Evolutionary conservation across 2,329 filamentous ascomycete genomes (phyloP).

Genomic region (Fusarium miscanthi): DNA sequence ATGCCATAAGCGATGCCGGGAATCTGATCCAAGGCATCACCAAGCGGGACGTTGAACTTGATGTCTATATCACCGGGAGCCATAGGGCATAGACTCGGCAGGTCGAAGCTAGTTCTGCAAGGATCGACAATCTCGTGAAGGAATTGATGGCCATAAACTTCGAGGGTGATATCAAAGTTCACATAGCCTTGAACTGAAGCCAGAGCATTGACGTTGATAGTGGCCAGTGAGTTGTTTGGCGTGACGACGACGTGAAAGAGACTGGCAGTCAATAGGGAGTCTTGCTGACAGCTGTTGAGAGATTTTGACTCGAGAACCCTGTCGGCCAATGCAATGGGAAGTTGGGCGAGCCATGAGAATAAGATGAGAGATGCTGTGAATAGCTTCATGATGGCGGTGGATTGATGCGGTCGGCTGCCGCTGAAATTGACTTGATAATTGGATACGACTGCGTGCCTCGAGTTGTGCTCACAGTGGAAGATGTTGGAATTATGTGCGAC

Average conservation of each 20-base stretch:
- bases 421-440: too few species aligned
- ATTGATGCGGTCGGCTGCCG: neutral
- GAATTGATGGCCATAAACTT: slow-evolving; percentile 84
- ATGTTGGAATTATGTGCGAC: neutral
- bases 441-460: too few species aligned
- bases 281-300: slow-evolving; percentile 83
- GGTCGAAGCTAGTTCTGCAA: slow-evolving; percentile 66
- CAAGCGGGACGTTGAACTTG: slow-evolving; percentile 72
- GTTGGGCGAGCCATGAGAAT: slow-evolving; percentile 24
- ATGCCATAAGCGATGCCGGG: slow-evolving; percentile 89
- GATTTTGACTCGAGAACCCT: slow-evolving; percentile 82
- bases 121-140: slow-evolving; percentile 77
- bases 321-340: slow-evolving; percentile 58
- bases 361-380: slow-evolving; percentile 12
- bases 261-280: slow-evolving; percentile 86
- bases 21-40: slow-evolving; percentile 69
- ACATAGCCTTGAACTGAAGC: slow-evolving; percentile 86
- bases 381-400: slow-evolving; percentile 20
- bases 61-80: slow-evolving; percentile 82
- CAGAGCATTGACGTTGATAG: slow-evolving; percentile 80
- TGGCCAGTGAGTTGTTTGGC: slow-evolving; percentile 76
- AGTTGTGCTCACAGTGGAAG: neutral
- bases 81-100: slow-evolving; percentile 90
- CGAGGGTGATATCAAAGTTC: slow-evolving; percentile 77
- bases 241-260: slow-evolving; percentile 88